A percentile compares a stretch with the other conserved stretches of the same genome.
These are phyloP conservation scores for Colletotrichum euphorbiae DNA, from an alignment of 2,329 filamentous ascomycete genomes.

Conservation along the genomic window DNA sequence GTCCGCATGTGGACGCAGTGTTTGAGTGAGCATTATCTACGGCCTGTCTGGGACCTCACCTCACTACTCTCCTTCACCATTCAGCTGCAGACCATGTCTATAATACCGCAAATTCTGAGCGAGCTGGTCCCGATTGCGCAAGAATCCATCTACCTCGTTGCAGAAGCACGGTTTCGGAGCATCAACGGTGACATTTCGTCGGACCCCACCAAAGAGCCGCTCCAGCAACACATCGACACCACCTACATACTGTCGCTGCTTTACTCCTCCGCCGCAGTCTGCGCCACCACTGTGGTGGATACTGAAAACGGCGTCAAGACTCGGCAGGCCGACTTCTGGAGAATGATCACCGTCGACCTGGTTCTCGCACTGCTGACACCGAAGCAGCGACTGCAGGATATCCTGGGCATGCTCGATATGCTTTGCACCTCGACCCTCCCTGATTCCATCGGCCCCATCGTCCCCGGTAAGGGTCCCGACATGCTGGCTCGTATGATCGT, in stretches of 20 bases:
- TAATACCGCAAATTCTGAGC: slow-evolving; percentile 69
- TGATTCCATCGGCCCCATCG: slow-evolving; percentile 75
- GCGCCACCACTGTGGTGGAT: slow-evolving; percentile 55
- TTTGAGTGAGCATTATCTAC: slow-evolving; percentile 70
- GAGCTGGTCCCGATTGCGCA: slow-evolving; percentile 67
- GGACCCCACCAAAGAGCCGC: slow-evolving; percentile 44
- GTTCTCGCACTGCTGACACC: slow-evolving; percentile 75
- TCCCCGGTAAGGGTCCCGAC: slow-evolving; percentile 55
- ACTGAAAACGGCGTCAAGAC: slow-evolving; percentile 46
- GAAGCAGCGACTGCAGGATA: slow-evolving; percentile 73
- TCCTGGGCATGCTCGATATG: slow-evolving; percentile 72
- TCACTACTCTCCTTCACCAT: slow-evolving; percentile 74
- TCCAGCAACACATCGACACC: slow-evolving; percentile 70
- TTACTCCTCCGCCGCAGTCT: slow-evolving; percentile 71
- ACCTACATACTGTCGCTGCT: slow-evolving; percentile 73
- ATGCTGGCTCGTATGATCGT: slow-evolving; percentile 63
- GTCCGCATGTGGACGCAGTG: slow-evolving; percentile 77
- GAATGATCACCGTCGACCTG: slow-evolving; percentile 72
- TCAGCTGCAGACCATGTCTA: slow-evolving; percentile 68
- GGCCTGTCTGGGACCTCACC: slow-evolving; percentile 73
- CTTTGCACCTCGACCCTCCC: slow-evolving; percentile 74
- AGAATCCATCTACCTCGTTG: slow-evolving; percentile 70
- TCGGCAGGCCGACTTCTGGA: slow-evolving; percentile 71
- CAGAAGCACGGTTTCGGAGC: slow-evolving; percentile 66
- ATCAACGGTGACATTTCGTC: slow-evolving; percentile 59